These are phyloP conservation scores for Ascochyta rabiei DNA, from an alignment of 2,329 filamentous ascomycete species.

Conservation along the genomic window DNA sequence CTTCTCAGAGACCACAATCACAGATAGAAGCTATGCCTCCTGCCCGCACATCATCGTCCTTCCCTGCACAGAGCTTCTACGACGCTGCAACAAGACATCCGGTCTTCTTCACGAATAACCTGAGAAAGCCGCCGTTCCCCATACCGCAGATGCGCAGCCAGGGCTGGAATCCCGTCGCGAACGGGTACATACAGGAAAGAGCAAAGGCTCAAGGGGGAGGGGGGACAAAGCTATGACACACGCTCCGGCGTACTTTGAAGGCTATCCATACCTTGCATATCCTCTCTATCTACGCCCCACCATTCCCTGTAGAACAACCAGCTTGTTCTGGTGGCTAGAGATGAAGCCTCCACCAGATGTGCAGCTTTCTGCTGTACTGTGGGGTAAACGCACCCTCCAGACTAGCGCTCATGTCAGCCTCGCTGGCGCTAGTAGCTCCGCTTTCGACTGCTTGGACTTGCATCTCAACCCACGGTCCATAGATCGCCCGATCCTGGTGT, in stretches of 20 bases:
- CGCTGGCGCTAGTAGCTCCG: no score
- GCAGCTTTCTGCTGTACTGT: no score
- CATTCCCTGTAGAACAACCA: background rate
- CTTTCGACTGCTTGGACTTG: no score
- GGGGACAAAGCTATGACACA: conserved; percentile 39
- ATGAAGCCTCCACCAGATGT: no score
- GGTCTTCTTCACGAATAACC: conserved; percentile 73
- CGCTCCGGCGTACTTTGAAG: background rate
- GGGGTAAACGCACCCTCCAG: no score
- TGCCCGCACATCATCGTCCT: conserved; percentile 23
- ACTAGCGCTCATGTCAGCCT: no score
- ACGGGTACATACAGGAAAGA: conserved; percentile 50
- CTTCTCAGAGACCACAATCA: conserved; percentile 39
- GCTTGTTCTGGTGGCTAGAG: background rate
- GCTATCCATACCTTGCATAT: no score
- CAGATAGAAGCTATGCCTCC: conserved; percentile 59
- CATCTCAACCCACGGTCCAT: no score
- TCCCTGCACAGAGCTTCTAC: conserved; percentile 42
- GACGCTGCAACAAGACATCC: conserved; percentile 70
- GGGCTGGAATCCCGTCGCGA: conserved; percentile 52
- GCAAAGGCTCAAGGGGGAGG: conserved; percentile 7
- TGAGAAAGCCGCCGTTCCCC: conserved; percentile 62
- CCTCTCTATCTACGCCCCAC: no score
- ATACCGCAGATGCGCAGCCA: conserved; percentile 45
- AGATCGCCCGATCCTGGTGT: no score